A percentile compares a stretch with the other conserved stretches of the same genome.
Evolutionary conservation across 495 filamentous ascomycete species (phyloP).

Genomic region (Aspergillus leporis): DNA sequence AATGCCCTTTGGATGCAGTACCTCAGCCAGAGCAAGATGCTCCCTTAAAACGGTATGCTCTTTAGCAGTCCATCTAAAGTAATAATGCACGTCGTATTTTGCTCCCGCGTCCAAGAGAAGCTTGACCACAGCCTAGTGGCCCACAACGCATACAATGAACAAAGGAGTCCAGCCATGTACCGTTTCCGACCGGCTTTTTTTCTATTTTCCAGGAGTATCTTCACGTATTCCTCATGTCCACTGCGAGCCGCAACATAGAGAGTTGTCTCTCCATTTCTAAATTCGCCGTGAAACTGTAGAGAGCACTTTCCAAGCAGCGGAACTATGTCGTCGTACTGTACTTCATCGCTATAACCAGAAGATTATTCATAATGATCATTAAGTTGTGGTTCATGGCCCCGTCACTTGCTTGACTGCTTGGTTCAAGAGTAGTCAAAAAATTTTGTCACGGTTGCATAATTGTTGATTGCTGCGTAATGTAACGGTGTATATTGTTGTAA

Average conservation of each 20-base stretch:
- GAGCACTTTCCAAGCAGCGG: neutral
- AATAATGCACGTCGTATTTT: slow-evolving; percentile 31
- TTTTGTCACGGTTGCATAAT: slow-evolving; percentile 6
- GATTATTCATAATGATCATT: neutral
- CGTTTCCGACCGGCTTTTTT: slow-evolving; percentile 47
- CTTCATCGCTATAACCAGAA: slow-evolving; percentile 12
- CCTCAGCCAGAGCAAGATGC: slow-evolving; percentile 14
- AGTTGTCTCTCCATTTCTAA: slow-evolving; percentile 11
- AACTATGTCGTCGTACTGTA: slow-evolving; percentile 17
- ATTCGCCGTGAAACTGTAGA: neutral
- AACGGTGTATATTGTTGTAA: slow-evolving; percentile 12
- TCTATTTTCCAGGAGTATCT: neutral
- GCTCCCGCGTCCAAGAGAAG: slow-evolving; percentile 63
- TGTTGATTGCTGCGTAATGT: slow-evolving; percentile 16
- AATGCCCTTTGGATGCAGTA: slow-evolving; percentile 12
- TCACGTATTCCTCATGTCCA: neutral
- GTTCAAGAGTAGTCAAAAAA: slow-evolving; percentile 6
- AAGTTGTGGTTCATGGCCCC: neutral
- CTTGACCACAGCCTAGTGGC: slow-evolving; percentile 55
- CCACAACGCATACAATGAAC: slow-evolving; percentile 74
- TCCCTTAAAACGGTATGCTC: slow-evolving; percentile 26
- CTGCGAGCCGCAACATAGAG: slow-evolving; percentile 14
- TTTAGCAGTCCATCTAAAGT: slow-evolving; percentile 25
- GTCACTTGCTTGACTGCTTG: neutral
- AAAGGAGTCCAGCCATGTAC: slow-evolving; percentile 77